Evolutionary conservation across 306 rosid genomes (phyloP).

Genomic region (Casuarina cunninghamiana): DNA sequence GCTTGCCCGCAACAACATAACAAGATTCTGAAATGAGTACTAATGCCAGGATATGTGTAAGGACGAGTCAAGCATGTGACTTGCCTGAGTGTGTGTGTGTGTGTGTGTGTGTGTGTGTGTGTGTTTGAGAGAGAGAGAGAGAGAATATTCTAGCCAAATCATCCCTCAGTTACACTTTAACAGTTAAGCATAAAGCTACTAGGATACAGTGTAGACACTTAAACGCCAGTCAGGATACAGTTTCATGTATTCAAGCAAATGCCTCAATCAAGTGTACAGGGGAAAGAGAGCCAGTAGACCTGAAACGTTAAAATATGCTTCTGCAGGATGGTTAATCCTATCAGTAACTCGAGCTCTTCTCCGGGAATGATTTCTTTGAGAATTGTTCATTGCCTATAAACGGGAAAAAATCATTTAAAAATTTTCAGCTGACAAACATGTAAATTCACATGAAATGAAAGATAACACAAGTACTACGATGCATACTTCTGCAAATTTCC

Average conservation of each 20-base stretch:
- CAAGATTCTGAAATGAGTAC: background rate
- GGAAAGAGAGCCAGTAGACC: constrained; percentile 12
- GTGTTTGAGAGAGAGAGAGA: background rate
- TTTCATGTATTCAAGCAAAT: background rate
- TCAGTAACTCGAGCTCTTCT: constrained; percentile 25
- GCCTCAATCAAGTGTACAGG: background rate
- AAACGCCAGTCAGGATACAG: background rate
- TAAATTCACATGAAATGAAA: background rate
- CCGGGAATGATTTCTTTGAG: constrained; percentile 21
- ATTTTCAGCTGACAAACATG: background rate
- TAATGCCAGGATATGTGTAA: background rate
- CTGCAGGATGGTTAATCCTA: background rate
- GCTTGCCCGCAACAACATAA: background rate
- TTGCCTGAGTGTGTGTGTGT: background rate
- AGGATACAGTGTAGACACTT: background rate
- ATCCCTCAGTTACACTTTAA: too few species aligned
- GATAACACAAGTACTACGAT: background rate
- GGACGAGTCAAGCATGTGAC: background rate
- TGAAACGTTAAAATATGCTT: constrained; percentile 15
- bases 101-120: background rate
- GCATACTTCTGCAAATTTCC: constrained; percentile 37
- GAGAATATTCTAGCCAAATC: background rate
- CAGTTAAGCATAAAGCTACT: background rate
- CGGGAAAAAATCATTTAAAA: background rate
- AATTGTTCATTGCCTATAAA: constrained; percentile 37